Evolutionary conservation across 192 early-diverging fungal genomes (phyloP).

Genomic region (Phlyctochytrium bullatum): DNA sequence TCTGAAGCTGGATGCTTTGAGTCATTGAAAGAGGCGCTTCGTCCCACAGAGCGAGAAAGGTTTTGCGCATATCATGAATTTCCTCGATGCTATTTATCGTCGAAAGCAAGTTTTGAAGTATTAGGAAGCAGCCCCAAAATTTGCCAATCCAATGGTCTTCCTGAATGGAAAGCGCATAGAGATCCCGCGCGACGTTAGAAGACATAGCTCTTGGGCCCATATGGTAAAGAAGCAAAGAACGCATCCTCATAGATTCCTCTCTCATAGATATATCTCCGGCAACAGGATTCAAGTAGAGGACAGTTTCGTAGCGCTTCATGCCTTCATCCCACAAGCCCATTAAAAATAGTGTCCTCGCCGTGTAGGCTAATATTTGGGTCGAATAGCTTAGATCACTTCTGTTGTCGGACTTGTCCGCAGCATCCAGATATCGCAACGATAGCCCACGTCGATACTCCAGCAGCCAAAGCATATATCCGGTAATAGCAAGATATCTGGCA

Average conservation of each 20-base stretch:
- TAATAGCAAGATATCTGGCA: conserved; percentile 32
- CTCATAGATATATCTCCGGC: conserved; percentile 29
- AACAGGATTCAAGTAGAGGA: conserved; percentile 24
- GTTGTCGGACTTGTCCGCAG: conserved; percentile 29
- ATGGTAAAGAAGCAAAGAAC: conserved; percentile 21
- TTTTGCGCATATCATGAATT: conserved; percentile 15
- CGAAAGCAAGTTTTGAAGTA: conserved; percentile 28
- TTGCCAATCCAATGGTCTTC: conserved; percentile 36
- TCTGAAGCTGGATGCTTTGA: neutral
- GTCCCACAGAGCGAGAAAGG: conserved; percentile 9
- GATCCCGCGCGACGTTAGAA: conserved; percentile 14
- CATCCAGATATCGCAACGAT: conserved; percentile 32
- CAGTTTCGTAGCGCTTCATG: conserved; percentile 22
- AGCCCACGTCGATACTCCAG: conserved; percentile 10
- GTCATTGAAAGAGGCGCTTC: neutral
- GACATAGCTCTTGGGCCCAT: conserved; percentile 19
- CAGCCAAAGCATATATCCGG: conserved; percentile 29
- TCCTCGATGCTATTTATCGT: conserved; percentile 9
- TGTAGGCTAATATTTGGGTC: conserved; percentile 19
- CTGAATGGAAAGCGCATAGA: conserved; percentile 31
- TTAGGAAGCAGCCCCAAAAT: conserved; percentile 35
- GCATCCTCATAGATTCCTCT: conserved; percentile 34
- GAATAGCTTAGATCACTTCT: conserved; percentile 27
- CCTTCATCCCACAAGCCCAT: conserved; percentile 40
- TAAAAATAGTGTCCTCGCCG: conserved; percentile 32